These are phyloP conservation scores for Arthrocladium fulminans DNA, from an alignment of 2,329 filamentous ascomycete species.

Conservation along the genomic window DNA sequence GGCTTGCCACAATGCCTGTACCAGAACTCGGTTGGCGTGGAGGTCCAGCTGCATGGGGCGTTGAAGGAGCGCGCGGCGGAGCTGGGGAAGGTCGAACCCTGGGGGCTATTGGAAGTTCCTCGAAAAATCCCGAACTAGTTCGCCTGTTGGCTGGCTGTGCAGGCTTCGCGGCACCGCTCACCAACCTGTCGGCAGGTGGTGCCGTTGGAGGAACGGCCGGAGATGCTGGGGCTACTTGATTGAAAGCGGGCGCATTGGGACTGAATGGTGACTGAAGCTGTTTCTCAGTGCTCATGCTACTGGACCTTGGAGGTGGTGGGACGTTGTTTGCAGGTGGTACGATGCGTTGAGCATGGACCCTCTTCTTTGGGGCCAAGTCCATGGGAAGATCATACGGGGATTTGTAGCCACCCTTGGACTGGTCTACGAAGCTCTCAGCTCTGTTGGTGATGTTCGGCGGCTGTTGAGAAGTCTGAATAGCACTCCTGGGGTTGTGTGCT, in stretches of 20 bases:
- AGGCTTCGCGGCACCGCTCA: slow-evolving; percentile 9
- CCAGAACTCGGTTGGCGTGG: slow-evolving; percentile 6
- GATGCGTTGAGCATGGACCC: slow-evolving; percentile 37
- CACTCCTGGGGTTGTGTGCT: slow-evolving; percentile 13
- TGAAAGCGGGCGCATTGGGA: slow-evolving; percentile 19
- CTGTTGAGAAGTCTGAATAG: slow-evolving; percentile 25
- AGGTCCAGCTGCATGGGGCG: slow-evolving; percentile 19
- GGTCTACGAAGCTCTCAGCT: slow-evolving; percentile 79
- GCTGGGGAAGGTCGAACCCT: slow-evolving; percentile 50
- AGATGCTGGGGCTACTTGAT: slow-evolving; percentile 7
- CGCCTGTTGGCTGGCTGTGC: slow-evolving; percentile 17
- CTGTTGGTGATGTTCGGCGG: slow-evolving; percentile 44
- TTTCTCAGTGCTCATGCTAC: slow-evolving; percentile 45
- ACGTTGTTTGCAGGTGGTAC: slow-evolving; percentile 36
- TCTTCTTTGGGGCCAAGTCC: slow-evolving; percentile 64
- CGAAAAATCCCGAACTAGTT: slow-evolving; percentile 54
- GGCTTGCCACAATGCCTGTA: neutral
- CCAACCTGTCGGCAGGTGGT: slow-evolving; percentile 13
- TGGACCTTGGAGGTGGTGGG: slow-evolving; percentile 52
- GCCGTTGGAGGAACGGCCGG: slow-evolving; percentile 15
- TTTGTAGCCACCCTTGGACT: slow-evolving; percentile 81
- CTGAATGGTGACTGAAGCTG: slow-evolving; percentile 29
- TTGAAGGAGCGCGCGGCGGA: slow-evolving; percentile 30
- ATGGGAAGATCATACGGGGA: slow-evolving; percentile 94
- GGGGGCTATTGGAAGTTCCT: slow-evolving; percentile 59